phyloP scores from a whole-genome alignment of 2,329 filamentous ascomycete species.

The Harringtonia aguacate region DNA sequence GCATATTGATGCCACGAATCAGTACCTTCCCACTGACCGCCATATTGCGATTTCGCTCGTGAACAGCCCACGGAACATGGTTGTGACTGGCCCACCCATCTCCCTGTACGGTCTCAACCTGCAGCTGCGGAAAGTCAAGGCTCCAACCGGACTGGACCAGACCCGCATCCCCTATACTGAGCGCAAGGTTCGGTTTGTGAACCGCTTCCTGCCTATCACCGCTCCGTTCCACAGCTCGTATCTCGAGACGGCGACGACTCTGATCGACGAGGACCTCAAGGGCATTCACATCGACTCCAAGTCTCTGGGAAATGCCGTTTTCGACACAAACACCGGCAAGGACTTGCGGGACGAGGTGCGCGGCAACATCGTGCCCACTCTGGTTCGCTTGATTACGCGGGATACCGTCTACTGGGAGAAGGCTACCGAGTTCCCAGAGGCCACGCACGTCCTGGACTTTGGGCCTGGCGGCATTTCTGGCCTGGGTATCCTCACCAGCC shows the following conservation, averaged over 20 bases:
- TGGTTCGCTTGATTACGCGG: conserved; percentile 88
- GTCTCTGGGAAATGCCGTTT: conserved; percentile 74
- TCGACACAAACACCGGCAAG: conserved; percentile 78
- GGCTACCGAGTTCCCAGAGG: conserved; percentile 80
- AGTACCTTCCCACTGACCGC: conserved; percentile 83
- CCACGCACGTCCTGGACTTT: conserved; percentile 93
- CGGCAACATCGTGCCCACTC: conserved; percentile 72
- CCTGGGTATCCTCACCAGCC: conserved; percentile 89
- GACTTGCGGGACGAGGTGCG: conserved; percentile 63
- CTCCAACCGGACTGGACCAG: conserved; percentile 93
- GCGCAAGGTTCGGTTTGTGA: conserved; percentile 91
- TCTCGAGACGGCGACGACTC: conserved; percentile 66
- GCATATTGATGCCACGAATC: conserved; percentile 93
- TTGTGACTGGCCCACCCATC: conserved; percentile 90
- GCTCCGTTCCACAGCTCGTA: conserved; percentile 98
- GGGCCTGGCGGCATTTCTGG: conserved; percentile 95
- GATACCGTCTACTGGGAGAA: conserved; percentile 95
- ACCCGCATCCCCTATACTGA: conserved; percentile 89
- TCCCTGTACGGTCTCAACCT: conserved; percentile 94
- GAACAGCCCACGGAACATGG: conserved; percentile 94
- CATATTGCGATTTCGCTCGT: conserved; percentile 93
- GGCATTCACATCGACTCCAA: conserved; percentile 65
- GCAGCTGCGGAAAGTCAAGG: conserved; percentile 92
- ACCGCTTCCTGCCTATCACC: conserved; percentile 94
- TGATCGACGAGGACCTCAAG: conserved; percentile 81